Conservation (phyloP, 371 early-diverging fungal species). For the Nosema muscidifuracis region DNA sequence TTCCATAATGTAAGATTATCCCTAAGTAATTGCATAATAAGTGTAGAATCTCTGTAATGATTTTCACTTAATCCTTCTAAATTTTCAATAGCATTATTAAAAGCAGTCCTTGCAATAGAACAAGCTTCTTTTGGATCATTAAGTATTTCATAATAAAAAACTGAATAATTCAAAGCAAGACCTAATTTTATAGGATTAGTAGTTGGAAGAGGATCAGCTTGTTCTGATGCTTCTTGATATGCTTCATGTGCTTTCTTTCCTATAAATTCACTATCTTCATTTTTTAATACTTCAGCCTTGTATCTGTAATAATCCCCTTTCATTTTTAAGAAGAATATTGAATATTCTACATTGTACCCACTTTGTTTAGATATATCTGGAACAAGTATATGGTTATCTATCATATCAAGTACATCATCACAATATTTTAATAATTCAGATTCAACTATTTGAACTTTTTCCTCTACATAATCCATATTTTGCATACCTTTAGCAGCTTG, state of each 20-base stretch:
- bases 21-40: slow-evolving; percentile 98
- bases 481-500: slow-evolving; percentile 73
- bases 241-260: slow-evolving; percentile 79
- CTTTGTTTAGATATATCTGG: slow-evolving; percentile 65
- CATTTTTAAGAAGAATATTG: slow-evolving; percentile 98
- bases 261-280: slow-evolving; percentile 72
- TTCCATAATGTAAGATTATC: slow-evolving; percentile 99
- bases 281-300: slow-evolving; percentile 87
- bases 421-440: slow-evolving; percentile 84
- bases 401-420: slow-evolving; percentile 80
- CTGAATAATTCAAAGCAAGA: slow-evolving; percentile 98
- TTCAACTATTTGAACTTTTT: slow-evolving; percentile 82
- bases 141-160: slow-evolving; percentile 98
- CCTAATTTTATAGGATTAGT: slow-evolving; percentile 98
- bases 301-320: slow-evolving; percentile 99
- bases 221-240: slow-evolving; percentile 85
- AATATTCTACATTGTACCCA: slow-evolving; percentile 73
- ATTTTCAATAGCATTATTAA: slow-evolving; percentile 98
- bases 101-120: slow-evolving; percentile 93
- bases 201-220: slow-evolving; percentile 83
- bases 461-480: slow-evolving; percentile 75
- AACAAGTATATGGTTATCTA: slow-evolving; percentile 78
- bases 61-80: slow-evolving; percentile 95
- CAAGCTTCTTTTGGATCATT: slow-evolving; percentile 95
- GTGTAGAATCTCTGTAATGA: slow-evolving; percentile 97